phyloP scores from a whole-genome alignment of 306 rosid genomes.

The Psophocarpus tetragonolobus region DNA sequence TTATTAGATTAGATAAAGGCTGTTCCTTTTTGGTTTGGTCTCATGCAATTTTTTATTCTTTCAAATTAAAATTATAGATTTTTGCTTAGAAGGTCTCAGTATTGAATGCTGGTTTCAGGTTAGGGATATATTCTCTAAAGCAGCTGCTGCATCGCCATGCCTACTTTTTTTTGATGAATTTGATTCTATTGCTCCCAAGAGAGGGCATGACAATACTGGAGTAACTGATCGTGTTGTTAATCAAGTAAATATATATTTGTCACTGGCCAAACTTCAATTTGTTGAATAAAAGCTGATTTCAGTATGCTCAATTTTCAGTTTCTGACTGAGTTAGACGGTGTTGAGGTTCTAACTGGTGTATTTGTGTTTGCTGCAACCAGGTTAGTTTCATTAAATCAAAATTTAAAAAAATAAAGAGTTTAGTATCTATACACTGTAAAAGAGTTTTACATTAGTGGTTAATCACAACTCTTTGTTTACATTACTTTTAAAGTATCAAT shows the following conservation, averaged over 20 bases:
- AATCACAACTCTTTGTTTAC: too few species aligned
- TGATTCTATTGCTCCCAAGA: conserved; percentile 97
- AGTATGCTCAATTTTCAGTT: conserved; percentile 60
- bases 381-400: too few species aligned
- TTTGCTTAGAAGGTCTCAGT: conserved; percentile 26
- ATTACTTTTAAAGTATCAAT: too few species aligned
- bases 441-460: too few species aligned
- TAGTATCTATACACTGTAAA: too few species aligned
- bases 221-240: conserved; percentile 98
- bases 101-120: conserved; percentile 64
- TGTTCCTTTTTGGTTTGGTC: conserved; percentile 20
- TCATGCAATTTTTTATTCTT: not conserved
- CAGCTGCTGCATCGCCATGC: conserved; percentile 96
- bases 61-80: conserved; percentile 1
- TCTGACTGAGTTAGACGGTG: conserved; percentile 94
- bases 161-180: conserved; percentile 94
- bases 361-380: conserved; percentile 99
- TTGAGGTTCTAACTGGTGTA: conserved; percentile 90
- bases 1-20: conserved; percentile 8
- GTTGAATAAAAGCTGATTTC: conserved; percentile 35
- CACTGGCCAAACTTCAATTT: conserved; percentile 4
- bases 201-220: conserved; percentile 99
- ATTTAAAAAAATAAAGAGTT: too few species aligned
- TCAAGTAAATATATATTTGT: conserved; percentile 60
- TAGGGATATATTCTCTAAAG: conserved; percentile 92